A percentile compares a stretch with the other conserved stretches of the same genome.
phyloP scores from a whole-genome alignment of 1,139 yeast genomes.

The Saccharomycopsis hybrid region DNA sequence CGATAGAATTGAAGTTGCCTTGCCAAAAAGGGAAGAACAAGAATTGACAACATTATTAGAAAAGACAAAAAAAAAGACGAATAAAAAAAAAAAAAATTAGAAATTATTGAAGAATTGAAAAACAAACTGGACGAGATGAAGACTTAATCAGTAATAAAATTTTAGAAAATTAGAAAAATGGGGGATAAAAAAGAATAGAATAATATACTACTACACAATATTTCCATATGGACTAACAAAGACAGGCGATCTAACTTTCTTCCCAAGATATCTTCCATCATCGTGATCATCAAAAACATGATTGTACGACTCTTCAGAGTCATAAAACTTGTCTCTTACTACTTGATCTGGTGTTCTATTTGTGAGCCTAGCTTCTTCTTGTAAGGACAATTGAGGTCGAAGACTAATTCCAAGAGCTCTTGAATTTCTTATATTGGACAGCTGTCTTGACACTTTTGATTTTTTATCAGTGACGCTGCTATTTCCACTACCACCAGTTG shows the following conservation, averaged over 20 bases:
- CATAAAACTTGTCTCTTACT: constrained; percentile 17
- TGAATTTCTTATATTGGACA: constrained; percentile 6
- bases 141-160: neutral
- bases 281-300: constrained; percentile 14
- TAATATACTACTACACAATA: constrained; percentile 7
- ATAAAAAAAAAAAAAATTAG: neutral
- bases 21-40: no score
- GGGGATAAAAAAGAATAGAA: neutral
- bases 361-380: constrained; percentile 12
- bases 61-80: neutral
- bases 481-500: no score
- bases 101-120: neutral
- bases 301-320: constrained; percentile 18
- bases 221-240: constrained; percentile 10
- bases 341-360: constrained; percentile 18
- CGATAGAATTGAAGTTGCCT: no score
- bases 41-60: neutral
- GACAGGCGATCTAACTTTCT: neutral
- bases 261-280: neutral
- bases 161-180: neutral
- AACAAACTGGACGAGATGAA: no score
- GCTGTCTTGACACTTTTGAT: constrained; percentile 3
- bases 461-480: no score
- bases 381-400: constrained; percentile 5
- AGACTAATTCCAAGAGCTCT: constrained; percentile 17